Conservation (phyloP, 2,329 filamentous ascomycete genomes). For the Ceratocystis papillata region DNA sequence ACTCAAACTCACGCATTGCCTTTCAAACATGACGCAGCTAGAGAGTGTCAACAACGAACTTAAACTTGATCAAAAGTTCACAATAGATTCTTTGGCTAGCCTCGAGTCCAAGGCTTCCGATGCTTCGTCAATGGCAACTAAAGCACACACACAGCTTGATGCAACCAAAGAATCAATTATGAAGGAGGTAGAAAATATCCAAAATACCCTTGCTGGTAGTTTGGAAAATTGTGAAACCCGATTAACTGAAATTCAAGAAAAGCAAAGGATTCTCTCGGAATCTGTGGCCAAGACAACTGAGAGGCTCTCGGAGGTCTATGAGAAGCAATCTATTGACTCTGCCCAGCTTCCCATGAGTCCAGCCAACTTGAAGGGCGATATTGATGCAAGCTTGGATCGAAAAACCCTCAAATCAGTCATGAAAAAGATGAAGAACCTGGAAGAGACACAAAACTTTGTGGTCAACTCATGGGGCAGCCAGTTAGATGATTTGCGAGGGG, state of each 20-base stretch:
- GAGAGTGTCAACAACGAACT: background rate
- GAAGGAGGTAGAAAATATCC: background rate
- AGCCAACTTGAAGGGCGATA: background rate
- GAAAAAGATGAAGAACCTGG: constrained; percentile 17
- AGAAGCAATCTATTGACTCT: background rate
- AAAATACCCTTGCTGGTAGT: background rate
- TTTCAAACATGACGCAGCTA: background rate
- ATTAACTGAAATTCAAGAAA: background rate
- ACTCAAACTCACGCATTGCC: constrained; percentile 8
- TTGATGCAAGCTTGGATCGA: background rate
- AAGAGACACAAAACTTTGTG: constrained; percentile 15
- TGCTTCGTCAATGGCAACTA: background rate
- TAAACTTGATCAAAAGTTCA: background rate
- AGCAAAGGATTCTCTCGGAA: background rate
- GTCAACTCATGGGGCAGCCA: constrained; percentile 16
- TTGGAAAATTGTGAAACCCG: background rate
- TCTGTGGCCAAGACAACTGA: background rate
- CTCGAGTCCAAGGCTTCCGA: background rate
- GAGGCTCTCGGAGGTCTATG: background rate
- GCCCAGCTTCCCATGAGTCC: background rate
- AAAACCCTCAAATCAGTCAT: background rate
- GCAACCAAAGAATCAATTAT: background rate
- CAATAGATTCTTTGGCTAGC: background rate
- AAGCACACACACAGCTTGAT: background rate
- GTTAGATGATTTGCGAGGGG: constrained; percentile 15